These are phyloP conservation scores for Lactarius indigo DNA, from an alignment of 768 basidiomycete species.

Conservation along the genomic window DNA sequence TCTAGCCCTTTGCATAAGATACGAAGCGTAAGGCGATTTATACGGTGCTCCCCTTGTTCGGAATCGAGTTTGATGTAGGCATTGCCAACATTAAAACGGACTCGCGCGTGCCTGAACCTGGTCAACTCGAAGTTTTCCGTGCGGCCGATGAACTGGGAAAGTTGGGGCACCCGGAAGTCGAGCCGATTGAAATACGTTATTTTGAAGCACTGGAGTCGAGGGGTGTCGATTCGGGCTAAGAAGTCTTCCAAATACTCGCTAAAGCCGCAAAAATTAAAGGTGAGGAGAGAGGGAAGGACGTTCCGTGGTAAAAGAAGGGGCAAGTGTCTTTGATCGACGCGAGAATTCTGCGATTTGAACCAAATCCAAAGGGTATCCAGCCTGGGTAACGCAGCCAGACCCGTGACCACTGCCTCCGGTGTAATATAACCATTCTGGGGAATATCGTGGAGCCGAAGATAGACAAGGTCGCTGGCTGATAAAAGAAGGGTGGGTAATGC, in stretches of 20 bases:
- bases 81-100: background rate
- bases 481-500: background rate
- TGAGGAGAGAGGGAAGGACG: background rate
- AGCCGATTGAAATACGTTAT: background rate
- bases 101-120: background rate
- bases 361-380: background rate
- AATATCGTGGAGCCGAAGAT: constrained; percentile 6
- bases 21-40: background rate
- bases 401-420: background rate
- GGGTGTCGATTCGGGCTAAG: background rate
- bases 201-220: background rate
- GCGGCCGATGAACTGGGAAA: constrained; percentile 1
- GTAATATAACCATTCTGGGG: constrained; percentile 1
- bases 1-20: background rate
- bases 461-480: background rate
- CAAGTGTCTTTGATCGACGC: background rate
- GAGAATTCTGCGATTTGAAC: background rate
- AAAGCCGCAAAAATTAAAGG: constrained; percentile 6
- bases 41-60: too few species aligned
- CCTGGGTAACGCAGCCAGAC: background rate
- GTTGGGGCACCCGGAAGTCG: background rate
- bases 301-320: background rate
- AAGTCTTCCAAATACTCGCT: background rate
- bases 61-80: background rate
- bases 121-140: background rate